These are phyloP conservation scores for Lactarius sanguifluus DNA, from an alignment of 768 basidiomycete genomes.

Conservation along the genomic window DNA sequence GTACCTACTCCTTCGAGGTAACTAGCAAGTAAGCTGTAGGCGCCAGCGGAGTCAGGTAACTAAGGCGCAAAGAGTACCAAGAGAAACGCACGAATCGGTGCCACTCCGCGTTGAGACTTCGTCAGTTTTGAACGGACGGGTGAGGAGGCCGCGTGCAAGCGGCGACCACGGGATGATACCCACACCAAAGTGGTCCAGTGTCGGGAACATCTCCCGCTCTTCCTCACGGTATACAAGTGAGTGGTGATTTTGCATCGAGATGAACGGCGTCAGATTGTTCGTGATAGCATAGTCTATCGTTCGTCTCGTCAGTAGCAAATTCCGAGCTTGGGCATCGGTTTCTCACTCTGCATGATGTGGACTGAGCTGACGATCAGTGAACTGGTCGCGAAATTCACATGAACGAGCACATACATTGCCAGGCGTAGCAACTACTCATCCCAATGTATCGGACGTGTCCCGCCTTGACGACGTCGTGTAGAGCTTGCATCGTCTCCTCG, in stretches of 20 bases:
- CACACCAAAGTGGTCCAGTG: conserved; percentile 28
- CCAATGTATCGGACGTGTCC: conserved; percentile 41
- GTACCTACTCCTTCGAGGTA: conserved; percentile 16
- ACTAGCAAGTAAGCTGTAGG: background rate
- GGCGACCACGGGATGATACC: conserved; percentile 29
- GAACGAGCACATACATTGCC: conserved; percentile 32
- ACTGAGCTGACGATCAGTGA: conserved; percentile 17
- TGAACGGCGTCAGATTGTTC: conserved; percentile 24
- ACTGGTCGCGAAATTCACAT: conserved; percentile 5
- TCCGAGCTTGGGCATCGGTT: conserved; percentile 8
- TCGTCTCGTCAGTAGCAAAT: conserved; percentile 21
- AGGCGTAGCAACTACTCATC: conserved; percentile 35
- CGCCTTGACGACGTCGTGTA: conserved; percentile 42
- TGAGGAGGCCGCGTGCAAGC: conserved; percentile 24
- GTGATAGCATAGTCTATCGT: conserved; percentile 27
- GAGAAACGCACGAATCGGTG: conserved; percentile 12
- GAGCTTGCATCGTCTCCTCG: conserved; percentile 37
- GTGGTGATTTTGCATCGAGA: conserved; percentile 33
- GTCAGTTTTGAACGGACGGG: conserved; percentile 16
- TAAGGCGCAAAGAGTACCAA: background rate
- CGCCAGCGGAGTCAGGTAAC: background rate
- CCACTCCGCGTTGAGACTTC: conserved; percentile 7
- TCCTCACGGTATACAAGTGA: conserved; percentile 43
- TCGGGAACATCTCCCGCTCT: conserved; percentile 40
- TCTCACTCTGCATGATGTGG: conserved; percentile 27